Evolutionary conservation across 2,329 filamentous ascomycete species (phyloP), one percentile per base, ranked within the genome.

Genomic region (Ilyonectria sp.): DNA sequence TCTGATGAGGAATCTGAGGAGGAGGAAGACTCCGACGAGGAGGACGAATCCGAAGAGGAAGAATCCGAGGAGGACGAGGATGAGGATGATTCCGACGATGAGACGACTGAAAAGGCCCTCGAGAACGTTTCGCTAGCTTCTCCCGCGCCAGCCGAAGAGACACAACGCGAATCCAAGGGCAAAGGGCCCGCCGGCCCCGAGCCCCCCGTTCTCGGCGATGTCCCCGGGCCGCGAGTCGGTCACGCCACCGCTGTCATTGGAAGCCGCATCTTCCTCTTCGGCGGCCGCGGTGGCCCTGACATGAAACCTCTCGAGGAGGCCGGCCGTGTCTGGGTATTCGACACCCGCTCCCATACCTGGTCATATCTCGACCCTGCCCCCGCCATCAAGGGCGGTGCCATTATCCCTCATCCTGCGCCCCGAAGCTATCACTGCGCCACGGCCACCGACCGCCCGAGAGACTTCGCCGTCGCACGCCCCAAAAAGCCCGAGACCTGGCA

Each of bases 221-320:
- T 92, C 1, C 93, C 94, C 0, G 80, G 84, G 1, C 86, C 93
- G 2, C 89, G 94, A 21, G 89, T 95, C 2, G 94, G 94, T 21
- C 89, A 94, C 71, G 91, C 93, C 37, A 89, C 91, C 0, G 88
- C 91, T 13, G 86, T 90, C 1, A 87, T 96, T 65, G 86, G 90
- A 65, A 86, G 87, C 50, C 90, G 90, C 23, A 90, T 97, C 74
- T 95, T 95, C 80, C 71, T 97, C 47, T 97, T 95, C 79, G 94
- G 93, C 54, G 94, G 94, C 10, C 90, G 93, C 50, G 91, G 92
- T 37, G 92, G 92, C 0, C 81, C 85, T 3, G 89, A 89, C 31
- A 91, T 93, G 88, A 83, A 87, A 2, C 90, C 93, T 1, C 84
- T 97, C 11, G 89, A 95, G 59, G 94, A 97, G 75, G 79, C 84